Conservation (phyloP, 2,329 filamentous ascomycete species). For the Amauroascus niger region DNA sequence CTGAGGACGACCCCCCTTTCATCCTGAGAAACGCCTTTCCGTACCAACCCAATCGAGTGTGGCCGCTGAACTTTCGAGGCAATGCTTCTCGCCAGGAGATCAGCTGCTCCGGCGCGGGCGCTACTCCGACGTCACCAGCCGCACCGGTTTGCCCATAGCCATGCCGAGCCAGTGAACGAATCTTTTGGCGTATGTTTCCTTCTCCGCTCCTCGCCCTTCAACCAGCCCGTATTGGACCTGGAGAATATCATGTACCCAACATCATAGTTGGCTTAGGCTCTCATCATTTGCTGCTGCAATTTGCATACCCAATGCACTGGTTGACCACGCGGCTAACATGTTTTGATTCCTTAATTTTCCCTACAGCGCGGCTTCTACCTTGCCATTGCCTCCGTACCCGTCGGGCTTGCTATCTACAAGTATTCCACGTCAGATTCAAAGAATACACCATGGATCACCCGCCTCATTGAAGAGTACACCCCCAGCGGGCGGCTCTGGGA, state of each 20-base stretch:
- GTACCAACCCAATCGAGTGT: conserved; percentile 18
- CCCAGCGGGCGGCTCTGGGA: conserved; percentile 46
- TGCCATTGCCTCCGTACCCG: conserved; percentile 35
- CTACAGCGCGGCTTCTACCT: conserved; percentile 41
- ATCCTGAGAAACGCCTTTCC: neutral
- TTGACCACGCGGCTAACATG: conserved; percentile 12
- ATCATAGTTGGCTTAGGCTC: neutral
- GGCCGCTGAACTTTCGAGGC: conserved; percentile 11
- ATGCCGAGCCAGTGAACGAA: conserved; percentile 38
- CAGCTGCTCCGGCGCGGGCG: conserved; percentile 30
- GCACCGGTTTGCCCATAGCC: conserved; percentile 34
- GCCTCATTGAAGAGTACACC: conserved; percentile 48
- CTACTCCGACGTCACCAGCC: conserved; percentile 35
- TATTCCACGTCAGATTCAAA: conserved; percentile 32
- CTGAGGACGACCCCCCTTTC: neutral
- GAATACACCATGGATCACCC: conserved; percentile 34
- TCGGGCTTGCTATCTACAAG: conserved; percentile 36
- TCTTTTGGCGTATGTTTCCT: conserved; percentile 36
- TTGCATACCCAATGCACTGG: conserved; percentile 7
- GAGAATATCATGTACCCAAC: neutral
- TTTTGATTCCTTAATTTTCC: neutral
- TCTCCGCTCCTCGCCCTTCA: conserved; percentile 4
- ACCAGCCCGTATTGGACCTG: neutral
- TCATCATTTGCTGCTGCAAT: neutral
- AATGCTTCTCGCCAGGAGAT: conserved; percentile 37